Evolutionary conservation across 768 basidiomycete species (phyloP).

Genomic region (Terana coerulea): DNA sequence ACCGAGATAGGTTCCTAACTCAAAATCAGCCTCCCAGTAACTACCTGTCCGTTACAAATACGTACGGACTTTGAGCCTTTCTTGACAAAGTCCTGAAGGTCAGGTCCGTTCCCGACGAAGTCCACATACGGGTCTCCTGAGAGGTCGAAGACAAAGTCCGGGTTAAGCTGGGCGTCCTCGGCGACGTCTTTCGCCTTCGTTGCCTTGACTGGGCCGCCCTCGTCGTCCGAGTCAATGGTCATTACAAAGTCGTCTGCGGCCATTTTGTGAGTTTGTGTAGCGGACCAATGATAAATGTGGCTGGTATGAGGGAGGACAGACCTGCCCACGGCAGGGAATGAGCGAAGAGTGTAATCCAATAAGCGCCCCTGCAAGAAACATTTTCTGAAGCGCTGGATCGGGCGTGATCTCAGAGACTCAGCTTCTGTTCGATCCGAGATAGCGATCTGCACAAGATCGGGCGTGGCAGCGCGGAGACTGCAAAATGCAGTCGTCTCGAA

Average conservation of each 20-base stretch:
- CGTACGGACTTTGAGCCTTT: constrained; percentile 60
- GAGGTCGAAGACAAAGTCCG: constrained; percentile 80
- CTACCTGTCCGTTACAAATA: too few species aligned
- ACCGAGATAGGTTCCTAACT: constrained; percentile 75
- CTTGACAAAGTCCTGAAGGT: constrained; percentile 55
- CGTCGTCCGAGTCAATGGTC: constrained; percentile 81
- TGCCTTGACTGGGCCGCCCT: constrained; percentile 36
- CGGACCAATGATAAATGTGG: too few species aligned
- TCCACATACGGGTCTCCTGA: constrained; percentile 67
- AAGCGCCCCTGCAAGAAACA: constrained; percentile 1
- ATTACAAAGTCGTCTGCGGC: constrained; percentile 66
- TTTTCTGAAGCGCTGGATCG: constrained; percentile 2
- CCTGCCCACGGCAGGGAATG: too few species aligned
- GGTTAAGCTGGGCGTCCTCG: constrained; percentile 67
- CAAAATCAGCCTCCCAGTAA: too few species aligned
- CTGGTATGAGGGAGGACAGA: too few species aligned
- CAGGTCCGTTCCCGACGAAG: constrained; percentile 38
- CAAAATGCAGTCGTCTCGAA: too few species aligned
- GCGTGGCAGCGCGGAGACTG: too few species aligned
- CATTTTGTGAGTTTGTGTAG: constrained; percentile 21
- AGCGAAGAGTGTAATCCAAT: too few species aligned
- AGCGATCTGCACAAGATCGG: neutral
- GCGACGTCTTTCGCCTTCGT: constrained; percentile 23
- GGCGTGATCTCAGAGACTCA: neutral
- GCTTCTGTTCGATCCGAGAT: neutral